Evolutionary conservation across 1,284 basidiomycete species (phyloP).

Genomic region (Athelia psychrophila): DNA sequence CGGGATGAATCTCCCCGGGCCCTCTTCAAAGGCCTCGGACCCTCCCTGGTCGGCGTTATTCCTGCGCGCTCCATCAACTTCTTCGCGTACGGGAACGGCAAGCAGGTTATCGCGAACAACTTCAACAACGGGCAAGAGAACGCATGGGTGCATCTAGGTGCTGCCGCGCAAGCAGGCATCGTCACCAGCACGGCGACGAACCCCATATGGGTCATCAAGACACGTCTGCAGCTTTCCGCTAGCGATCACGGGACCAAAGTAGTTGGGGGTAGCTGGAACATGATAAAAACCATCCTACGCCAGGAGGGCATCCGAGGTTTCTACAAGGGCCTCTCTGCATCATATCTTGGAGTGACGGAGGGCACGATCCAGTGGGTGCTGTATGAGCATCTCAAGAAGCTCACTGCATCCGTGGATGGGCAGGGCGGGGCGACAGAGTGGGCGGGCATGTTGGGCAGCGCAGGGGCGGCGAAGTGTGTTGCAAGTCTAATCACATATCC

Average conservation of each 20-base stretch:
- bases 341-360: conserved; percentile 95
- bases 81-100: conserved; percentile 97
- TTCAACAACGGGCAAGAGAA: conserved; percentile 88
- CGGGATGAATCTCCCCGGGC: conserved; percentile 89
- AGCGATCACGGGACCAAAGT: conserved; percentile 17
- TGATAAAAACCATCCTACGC: conserved; percentile 71
- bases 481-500: conserved; percentile 95
- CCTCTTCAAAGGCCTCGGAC: conserved; percentile 92
- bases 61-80: conserved; percentile 98
- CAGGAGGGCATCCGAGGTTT: conserved; percentile 88
- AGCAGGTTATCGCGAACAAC: conserved; percentile 80
- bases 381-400: conserved; percentile 83
- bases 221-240: conserved; percentile 77
- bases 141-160: conserved; percentile 79
- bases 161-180: conserved; percentile 86
- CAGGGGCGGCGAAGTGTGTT: conserved; percentile 91
- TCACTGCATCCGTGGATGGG: conserved; percentile 52
- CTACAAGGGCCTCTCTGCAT: conserved; percentile 94
- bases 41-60: conserved; percentile 92
- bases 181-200: conserved; percentile 91
- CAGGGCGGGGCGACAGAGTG: conserved; percentile 62
- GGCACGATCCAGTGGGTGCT: conserved; percentile 98
- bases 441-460: conserved; percentile 84
- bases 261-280: conserved; percentile 56
- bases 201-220: conserved; percentile 99